These are phyloP conservation scores for Globisporangium alternatum DNA, from an alignment of 352 stramenopile genomes.

Conservation along the genomic window DNA sequence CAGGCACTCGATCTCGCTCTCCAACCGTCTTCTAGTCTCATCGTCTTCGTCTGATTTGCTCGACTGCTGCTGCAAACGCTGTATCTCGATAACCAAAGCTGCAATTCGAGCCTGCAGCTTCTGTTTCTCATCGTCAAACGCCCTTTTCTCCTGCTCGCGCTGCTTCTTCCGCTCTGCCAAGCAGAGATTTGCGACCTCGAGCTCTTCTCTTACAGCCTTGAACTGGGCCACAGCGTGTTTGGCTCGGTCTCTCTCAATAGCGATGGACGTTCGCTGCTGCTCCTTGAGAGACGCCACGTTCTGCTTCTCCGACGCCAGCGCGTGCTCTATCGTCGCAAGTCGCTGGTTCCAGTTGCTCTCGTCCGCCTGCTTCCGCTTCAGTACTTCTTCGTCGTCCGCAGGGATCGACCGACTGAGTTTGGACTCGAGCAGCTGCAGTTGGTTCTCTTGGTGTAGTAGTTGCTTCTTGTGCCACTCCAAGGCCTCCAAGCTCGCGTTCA, in stretches of 20 bases:
- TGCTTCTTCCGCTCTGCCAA: constrained; percentile 67
- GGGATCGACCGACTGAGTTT: constrained; percentile 50
- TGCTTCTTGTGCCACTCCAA: constrained; percentile 27
- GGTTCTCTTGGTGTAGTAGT: constrained; percentile 39
- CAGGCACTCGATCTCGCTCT: neutral
- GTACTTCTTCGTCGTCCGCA: constrained; percentile 47
- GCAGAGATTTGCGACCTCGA: constrained; percentile 72
- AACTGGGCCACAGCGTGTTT: constrained; percentile 38
- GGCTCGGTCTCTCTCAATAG: constrained; percentile 42
- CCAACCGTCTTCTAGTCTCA: neutral
- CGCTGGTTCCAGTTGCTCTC: constrained; percentile 64
- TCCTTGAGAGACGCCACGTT: constrained; percentile 32
- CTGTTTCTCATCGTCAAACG: constrained; percentile 27
- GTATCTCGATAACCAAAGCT: constrained; percentile 10
- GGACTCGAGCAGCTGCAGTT: constrained; percentile 41
- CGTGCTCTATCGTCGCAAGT: constrained; percentile 50
- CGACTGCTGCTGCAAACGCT: constrained; percentile 4
- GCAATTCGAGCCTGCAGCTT: constrained; percentile 23
- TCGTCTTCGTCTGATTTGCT: neutral
- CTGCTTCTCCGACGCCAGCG: constrained; percentile 44
- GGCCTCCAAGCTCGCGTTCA: constrained; percentile 25
- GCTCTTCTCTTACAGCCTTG: constrained; percentile 40
- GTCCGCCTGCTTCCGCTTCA: constrained; percentile 34
- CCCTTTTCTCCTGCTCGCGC: constrained; percentile 32
- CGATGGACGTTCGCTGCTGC: constrained; percentile 33